Conservation (phyloP, 2,329 filamentous ascomycete species). For the Didymella lethalis region DNA sequence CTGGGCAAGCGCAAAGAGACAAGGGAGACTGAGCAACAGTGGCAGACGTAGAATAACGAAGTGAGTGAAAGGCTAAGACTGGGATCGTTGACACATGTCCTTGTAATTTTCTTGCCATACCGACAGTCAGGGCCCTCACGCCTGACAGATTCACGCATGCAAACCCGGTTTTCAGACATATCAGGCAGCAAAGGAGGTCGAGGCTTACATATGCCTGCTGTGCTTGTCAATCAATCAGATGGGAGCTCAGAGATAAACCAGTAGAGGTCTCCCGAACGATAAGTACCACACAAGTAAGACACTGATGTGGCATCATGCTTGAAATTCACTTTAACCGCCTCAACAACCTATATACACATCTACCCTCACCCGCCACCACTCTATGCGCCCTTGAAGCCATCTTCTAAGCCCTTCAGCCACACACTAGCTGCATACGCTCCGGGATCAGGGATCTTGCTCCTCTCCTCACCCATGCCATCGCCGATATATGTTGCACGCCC, state of each 20-base stretch:
- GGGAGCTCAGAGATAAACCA: not conserved
- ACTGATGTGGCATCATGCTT: not conserved
- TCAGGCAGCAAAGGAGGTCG: too few relatives aligned
- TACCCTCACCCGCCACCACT: not conserved
- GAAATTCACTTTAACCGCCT: not conserved
- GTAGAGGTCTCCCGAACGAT: not conserved
- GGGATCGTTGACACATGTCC: too few relatives aligned
- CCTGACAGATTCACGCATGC: too few relatives aligned
- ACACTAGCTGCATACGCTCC: conserved; percentile 78
- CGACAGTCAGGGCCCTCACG: too few relatives aligned
- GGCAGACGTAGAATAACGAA: too few relatives aligned
- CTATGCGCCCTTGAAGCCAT: conserved; percentile 25
- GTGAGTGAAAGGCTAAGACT: too few relatives aligned
- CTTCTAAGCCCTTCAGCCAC: conserved; percentile 73
- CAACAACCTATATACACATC: not conserved
- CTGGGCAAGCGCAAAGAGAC: too few relatives aligned
- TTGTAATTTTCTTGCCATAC: too few relatives aligned
- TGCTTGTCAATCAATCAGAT: not conserved
- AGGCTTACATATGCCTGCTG: not conserved
- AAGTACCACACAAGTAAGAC: not conserved
- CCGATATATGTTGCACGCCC: conserved; percentile 85
- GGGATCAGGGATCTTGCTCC: conserved; percentile 66
- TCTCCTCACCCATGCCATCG: conserved; percentile 66
- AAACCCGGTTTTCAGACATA: too few relatives aligned
- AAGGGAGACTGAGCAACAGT: too few relatives aligned